phyloP scores from a whole-genome alignment of 164 flowering plant genomes.

The Stephania japonica region DNA sequence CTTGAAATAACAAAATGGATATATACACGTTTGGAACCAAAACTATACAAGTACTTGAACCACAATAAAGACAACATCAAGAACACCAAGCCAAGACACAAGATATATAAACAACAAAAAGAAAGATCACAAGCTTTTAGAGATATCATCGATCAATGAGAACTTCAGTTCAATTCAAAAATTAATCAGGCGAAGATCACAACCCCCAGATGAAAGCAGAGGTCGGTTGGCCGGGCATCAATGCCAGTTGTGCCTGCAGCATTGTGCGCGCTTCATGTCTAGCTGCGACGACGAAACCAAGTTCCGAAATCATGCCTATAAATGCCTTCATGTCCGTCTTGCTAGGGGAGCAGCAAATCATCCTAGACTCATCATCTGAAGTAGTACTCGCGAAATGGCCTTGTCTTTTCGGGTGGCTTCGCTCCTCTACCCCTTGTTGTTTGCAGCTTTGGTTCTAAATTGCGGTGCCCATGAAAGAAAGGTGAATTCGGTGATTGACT shows the following conservation, averaged over 20 bases:
- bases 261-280: neutral
- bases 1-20: neutral
- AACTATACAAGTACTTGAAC: neutral
- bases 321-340: neutral
- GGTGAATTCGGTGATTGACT: neutral
- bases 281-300: neutral
- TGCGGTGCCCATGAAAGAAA: conserved; percentile 10
- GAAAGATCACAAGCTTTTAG: neutral
- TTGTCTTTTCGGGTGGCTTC: neutral
- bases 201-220: neutral
- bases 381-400: neutral
- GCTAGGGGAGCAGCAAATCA: neutral
- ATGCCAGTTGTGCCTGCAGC: neutral
- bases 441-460: conserved; percentile 5
- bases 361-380: neutral
- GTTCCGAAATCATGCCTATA: neutral
- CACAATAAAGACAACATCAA: neutral
- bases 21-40: neutral
- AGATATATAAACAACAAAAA: too few relatives aligned
- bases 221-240: neutral
- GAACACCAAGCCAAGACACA: too few relatives aligned
- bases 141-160: neutral
- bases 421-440: conserved; percentile 1
- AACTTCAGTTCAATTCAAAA: too few relatives aligned
- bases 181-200: neutral